Conservation (phyloP, 805 yeast genomes). For the Soucietia sequanensis region DNA sequence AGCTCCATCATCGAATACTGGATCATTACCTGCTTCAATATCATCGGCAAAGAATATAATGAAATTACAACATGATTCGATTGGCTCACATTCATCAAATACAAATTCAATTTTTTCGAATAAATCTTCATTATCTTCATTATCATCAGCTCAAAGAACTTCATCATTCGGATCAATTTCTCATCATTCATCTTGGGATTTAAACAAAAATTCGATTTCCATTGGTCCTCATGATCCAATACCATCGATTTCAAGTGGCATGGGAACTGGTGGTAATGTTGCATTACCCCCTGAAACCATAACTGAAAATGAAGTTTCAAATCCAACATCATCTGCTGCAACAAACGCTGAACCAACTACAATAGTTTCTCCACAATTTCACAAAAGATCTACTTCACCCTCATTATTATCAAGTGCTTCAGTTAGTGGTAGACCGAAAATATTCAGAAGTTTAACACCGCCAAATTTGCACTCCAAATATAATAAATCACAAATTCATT, state of each 20-base stretch:
- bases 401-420: background rate
- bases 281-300: background rate
- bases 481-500: conserved; percentile 4
- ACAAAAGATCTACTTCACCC: background rate
- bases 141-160: conserved; percentile 23
- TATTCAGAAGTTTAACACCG: conserved; percentile 3
- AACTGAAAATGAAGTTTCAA: background rate
- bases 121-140: conserved; percentile 34
- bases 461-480: conserved; percentile 3
- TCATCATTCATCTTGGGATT: conserved; percentile 9
- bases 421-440: background rate
- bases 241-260: conserved; percentile 1
- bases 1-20: conserved; percentile 1
- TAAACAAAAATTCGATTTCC: conserved; percentile 13
- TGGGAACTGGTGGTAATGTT: background rate
- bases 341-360: background rate
- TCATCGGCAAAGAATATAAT: conserved; percentile 3
- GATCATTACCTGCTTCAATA: conserved; percentile 6
- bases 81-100: conserved; percentile 26
- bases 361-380: background rate
- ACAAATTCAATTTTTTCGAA: conserved; percentile 34
- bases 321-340: background rate
- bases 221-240: conserved; percentile 18
- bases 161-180: conserved; percentile 31
- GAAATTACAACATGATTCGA: conserved; percentile 15